Base-by-base conservation (phyloP, 2,329 filamentous ascomycete genomes). In the Bipolaris victoriae region DNA sequence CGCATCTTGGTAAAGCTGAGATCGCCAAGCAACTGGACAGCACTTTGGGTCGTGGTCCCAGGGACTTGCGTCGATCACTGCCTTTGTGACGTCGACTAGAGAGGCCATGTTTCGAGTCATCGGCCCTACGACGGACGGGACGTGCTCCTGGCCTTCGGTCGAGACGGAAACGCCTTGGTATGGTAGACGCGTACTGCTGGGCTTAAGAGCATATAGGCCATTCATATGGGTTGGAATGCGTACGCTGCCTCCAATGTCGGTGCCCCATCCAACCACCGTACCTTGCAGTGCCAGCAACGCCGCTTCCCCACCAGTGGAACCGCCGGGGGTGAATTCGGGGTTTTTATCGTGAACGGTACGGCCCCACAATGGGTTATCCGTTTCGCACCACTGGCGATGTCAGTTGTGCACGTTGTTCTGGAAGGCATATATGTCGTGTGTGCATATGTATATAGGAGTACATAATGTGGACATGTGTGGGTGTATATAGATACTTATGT, bases 121-220 rank as follows among this genome's bases (percentile, higher is more conserved):
- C 1, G 87, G 86, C 0, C 86, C 86, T n/a, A 88, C 75, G 0
- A 85, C 80, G 0, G 86, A 88, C 1, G 86, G 86, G 0, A 88
- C 83, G 69, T 88, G 85, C 54, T 88, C 84, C 64, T 88, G 86
- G 2, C 86, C 85, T 39, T 88, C 85, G 0, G 83, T 87, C 0
- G 85, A 87, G 0, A 88, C 86, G 0, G 84, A 79, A 0, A 86
- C 83, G 0, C 84, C 85, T 11, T 79, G 67, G 49, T 88, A 88
- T 0, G 86, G 84, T 0, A 88, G 67, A 5, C 86, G 80, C 2
- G 79, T 77, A 61, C 82, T 87, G 56, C 73, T 76, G 2, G 86
- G 84, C 31, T 84, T 79, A 16, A 88, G 66, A 1, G 83, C 84
- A 65, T 82, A 87, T 0, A 87, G 65, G 2, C 81, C 83, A 55